These are phyloP conservation scores for Chlamydomonas applanata DNA, from an alignment of 139 green algal genomes.

Conservation along the genomic window DNA sequence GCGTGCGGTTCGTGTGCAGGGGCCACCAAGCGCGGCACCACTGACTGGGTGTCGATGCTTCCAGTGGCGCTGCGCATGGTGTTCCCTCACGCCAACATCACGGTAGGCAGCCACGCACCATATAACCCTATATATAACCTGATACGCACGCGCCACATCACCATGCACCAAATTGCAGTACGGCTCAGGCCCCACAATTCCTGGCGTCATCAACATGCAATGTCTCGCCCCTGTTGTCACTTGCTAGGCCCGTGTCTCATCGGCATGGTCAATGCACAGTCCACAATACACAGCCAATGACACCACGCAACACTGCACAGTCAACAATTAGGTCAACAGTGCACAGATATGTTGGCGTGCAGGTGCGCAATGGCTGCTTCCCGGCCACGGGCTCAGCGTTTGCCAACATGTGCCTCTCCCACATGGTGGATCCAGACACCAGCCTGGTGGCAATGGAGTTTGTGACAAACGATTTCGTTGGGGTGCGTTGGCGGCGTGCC, in stretches of 20 bases:
- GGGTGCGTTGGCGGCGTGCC: not conserved
- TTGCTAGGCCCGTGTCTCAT: too few species aligned
- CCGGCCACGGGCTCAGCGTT: conserved; percentile 29
- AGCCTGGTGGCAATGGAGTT: conserved; percentile 39
- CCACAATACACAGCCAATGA: too few species aligned
- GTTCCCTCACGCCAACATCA: not conserved
- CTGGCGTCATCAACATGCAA: too few species aligned
- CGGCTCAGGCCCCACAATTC: too few species aligned
- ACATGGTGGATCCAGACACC: conserved; percentile 34
- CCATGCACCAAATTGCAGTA: too few species aligned
- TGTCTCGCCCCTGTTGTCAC: too few species aligned
- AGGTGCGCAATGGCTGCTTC: conserved; percentile 41
- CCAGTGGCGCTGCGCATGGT: not conserved
- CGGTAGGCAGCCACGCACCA: not conserved
- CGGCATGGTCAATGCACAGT: too few species aligned
- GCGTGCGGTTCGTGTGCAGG: not conserved
- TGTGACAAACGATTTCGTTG: conserved; percentile 31
- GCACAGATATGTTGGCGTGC: too few species aligned
- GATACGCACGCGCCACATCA: too few species aligned
- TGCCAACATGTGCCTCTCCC: conserved; percentile 38
- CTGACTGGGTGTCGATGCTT: conserved; percentile 3
- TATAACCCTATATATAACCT: too few species aligned
- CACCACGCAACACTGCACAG: too few species aligned
- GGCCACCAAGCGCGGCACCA: not conserved
- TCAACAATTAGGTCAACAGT: too few species aligned